Conservation (phyloP, 139 green algal genomes). For the Tetraselmis striata region DNA sequence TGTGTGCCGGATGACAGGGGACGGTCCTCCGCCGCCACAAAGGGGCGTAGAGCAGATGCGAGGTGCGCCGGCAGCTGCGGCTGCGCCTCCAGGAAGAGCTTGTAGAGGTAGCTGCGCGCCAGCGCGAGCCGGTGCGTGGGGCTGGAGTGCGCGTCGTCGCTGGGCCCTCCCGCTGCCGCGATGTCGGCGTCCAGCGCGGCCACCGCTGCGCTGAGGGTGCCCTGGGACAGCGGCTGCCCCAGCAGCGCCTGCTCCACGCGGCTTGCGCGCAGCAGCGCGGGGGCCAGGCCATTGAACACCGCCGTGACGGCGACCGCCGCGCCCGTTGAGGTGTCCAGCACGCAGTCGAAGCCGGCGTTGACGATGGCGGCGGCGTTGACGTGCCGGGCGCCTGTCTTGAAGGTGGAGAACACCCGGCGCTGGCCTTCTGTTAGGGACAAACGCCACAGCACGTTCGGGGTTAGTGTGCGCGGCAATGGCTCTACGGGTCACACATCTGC, state of each 20-base stretch:
- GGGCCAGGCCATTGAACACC: neutral
- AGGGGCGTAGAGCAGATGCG: neutral
- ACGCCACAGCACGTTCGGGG: too few species aligned
- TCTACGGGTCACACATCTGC: too few species aligned
- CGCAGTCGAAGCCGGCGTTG: constrained; percentile 5
- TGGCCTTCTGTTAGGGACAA: too few species aligned
- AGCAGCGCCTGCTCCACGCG: neutral
- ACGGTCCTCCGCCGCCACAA: neutral
- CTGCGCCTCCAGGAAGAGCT: neutral
- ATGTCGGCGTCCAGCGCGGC: neutral
- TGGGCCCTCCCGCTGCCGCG: neutral
- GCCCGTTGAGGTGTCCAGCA: neutral
- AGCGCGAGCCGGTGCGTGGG: neutral
- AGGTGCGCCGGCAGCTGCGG: neutral
- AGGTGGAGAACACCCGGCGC: constrained; percentile 5
- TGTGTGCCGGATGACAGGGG: neutral
- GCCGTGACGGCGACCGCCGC: neutral
- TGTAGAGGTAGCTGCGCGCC: neutral
- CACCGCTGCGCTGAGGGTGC: neutral
- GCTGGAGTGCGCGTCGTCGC: neutral
- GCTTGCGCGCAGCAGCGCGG: neutral
- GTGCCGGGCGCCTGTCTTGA: neutral
- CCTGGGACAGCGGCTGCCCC: neutral
- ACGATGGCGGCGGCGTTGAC: constrained; percentile 9
- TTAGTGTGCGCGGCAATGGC: too few species aligned